Conservation (phyloP, 1,284 basidiomycete genomes). For the Mycosarcoma maydis region DNA sequence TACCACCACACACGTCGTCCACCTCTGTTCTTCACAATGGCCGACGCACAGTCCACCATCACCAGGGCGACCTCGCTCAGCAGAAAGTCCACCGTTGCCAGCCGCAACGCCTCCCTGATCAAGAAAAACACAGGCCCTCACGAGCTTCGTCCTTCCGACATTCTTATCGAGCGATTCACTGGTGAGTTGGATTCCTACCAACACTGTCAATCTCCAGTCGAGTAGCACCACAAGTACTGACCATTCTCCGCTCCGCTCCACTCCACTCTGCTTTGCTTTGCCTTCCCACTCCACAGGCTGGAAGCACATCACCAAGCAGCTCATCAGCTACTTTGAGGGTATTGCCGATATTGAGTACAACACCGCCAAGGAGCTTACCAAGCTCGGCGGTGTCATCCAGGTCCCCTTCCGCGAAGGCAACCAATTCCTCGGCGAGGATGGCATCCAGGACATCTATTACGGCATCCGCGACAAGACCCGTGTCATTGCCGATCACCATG, state of each 20-base stretch:
- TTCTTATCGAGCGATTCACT: slow-evolving; percentile 86
- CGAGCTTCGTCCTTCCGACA: slow-evolving; percentile 91
- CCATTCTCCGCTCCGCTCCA: too few relatives aligned
- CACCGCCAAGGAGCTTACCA: slow-evolving; percentile 90
- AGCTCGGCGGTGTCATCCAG: slow-evolving; percentile 96
- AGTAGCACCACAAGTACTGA: too few relatives aligned
- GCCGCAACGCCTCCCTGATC: slow-evolving; percentile 68
- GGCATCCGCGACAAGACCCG: slow-evolving; percentile 90
- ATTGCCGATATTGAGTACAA: slow-evolving; percentile 73
- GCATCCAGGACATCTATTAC: slow-evolving; percentile 86
- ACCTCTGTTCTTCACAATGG: slow-evolving; percentile 36
- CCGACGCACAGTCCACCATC: slow-evolving; percentile 64
- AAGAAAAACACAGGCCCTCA: slow-evolving; percentile 71
- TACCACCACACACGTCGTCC: slow-evolving; percentile 29
- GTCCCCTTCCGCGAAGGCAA: slow-evolving; percentile 95
- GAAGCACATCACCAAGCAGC: slow-evolving; percentile 82
- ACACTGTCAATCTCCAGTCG: too few relatives aligned
- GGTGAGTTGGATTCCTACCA: slow-evolving; percentile 47
- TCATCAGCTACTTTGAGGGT: slow-evolving; percentile 74
- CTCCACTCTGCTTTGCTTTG: too few relatives aligned
- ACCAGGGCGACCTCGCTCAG: slow-evolving; percentile 63
- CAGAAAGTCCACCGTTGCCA: slow-evolving; percentile 66
- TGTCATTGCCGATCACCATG: slow-evolving; percentile 92
- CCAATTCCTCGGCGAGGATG: slow-evolving; percentile 66
- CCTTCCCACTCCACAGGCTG: slow-evolving; percentile 72